These are phyloP conservation scores for Canariomyces notabilis DNA, from an alignment of 2,329 filamentous ascomycete species.

Conservation along the genomic window DNA sequence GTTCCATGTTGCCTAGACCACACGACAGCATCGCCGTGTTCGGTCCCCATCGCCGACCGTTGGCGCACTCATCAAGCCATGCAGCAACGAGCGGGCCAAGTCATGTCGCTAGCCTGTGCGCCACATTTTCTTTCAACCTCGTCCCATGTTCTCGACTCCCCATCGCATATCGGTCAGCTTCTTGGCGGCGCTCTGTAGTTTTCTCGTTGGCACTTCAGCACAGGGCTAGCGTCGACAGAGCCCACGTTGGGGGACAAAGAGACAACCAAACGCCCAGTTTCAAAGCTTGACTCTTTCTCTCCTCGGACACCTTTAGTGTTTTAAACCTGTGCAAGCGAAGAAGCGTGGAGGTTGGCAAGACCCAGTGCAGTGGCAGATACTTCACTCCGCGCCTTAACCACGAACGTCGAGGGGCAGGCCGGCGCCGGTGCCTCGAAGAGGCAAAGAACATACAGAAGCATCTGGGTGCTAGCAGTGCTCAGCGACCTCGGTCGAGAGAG, in stretches of 20 bases:
- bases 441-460: slow-evolving; percentile 24
- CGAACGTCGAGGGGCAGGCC: slow-evolving; percentile 25
- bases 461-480: slow-evolving; percentile 32
- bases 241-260: slow-evolving; percentile 13
- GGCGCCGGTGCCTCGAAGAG: slow-evolving; percentile 37
- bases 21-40: slow-evolving; percentile 13
- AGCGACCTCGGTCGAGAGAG: slow-evolving; percentile 20
- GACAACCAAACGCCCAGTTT: slow-evolving; percentile 5
- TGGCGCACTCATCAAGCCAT: slow-evolving; percentile 12
- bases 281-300: slow-evolving; percentile 30
- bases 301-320: slow-evolving; percentile 33
- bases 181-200: background rate
- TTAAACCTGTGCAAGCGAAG: slow-evolving; percentile 36
- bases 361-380: slow-evolving; percentile 37
- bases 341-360: slow-evolving; percentile 36
- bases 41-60: slow-evolving; percentile 1
- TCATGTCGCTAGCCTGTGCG: slow-evolving; percentile 23
- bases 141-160: slow-evolving; percentile 11
- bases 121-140: slow-evolving; percentile 26
- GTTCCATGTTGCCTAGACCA: slow-evolving; percentile 20
- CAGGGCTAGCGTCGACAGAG: slow-evolving; percentile 2
- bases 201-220: background rate
- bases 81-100: slow-evolving; percentile 11
- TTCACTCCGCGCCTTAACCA: slow-evolving; percentile 33
- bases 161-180: background rate